These are phyloP conservation scores for Blastocystis hominis DNA, from an alignment of 352 stramenopile genomes.

Conservation along the genomic window DNA sequence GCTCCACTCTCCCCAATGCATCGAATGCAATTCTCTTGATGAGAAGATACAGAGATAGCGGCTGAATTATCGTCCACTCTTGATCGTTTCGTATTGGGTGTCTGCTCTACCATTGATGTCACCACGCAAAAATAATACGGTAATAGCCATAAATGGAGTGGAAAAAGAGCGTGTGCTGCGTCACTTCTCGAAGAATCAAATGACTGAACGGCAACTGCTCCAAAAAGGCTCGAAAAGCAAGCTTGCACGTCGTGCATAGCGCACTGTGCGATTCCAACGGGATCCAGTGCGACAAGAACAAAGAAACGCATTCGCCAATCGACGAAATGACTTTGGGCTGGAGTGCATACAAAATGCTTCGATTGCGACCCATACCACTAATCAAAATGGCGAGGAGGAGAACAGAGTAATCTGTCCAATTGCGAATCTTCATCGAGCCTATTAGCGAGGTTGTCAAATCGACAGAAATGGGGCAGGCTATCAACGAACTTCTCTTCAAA, in stretches of 20 bases:
- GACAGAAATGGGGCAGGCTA: not conserved
- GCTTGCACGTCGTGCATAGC: not conserved
- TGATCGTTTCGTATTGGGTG: not conserved
- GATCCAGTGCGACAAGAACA: not conserved
- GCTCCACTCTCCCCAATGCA: not conserved
- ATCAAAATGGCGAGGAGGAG: not conserved
- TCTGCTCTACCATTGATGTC: not conserved
- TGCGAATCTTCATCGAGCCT: not conserved
- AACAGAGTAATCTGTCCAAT: not conserved
- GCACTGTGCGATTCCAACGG: not conserved
- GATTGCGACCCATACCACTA: not conserved
- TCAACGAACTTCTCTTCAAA: not conserved
- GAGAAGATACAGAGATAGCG: not conserved
- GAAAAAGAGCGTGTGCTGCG: conserved; percentile 44
- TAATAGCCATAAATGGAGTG: not conserved
- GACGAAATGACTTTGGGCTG: not conserved
- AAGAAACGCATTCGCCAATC: not conserved
- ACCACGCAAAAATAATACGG: not conserved
- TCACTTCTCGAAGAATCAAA: not conserved
- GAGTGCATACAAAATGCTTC: not conserved
- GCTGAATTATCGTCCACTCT: not conserved
- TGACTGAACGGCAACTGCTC: conserved; percentile 5
- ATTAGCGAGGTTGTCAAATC: not conserved
- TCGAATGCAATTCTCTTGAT: not conserved
- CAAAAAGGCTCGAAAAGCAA: not conserved